phyloP scores from a whole-genome alignment of 768 basidiomycete genomes.

The Boletus eberwhitei region DNA sequence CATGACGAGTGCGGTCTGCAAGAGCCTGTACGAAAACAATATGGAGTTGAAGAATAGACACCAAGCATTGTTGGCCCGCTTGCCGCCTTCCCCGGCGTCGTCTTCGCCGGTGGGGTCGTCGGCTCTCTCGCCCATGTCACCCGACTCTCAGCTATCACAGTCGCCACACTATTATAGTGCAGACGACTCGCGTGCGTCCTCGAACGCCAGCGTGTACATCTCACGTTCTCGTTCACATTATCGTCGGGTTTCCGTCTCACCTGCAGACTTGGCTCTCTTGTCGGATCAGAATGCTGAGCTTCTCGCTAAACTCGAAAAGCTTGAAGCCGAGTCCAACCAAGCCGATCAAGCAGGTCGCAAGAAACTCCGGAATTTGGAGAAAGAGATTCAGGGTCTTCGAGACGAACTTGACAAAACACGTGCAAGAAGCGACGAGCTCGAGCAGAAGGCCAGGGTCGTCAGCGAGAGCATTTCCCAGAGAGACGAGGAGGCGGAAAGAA shows the following conservation, averaged over 20 bases:
- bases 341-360: slow-evolving; percentile 67
- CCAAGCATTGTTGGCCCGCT: slow-evolving; percentile 62
- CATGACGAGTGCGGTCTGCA: slow-evolving; percentile 63
- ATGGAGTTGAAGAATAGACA: slow-evolving; percentile 67
- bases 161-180: slow-evolving; percentile 34
- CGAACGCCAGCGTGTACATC: slow-evolving; percentile 16
- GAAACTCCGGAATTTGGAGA: slow-evolving; percentile 69
- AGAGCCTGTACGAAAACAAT: slow-evolving; percentile 68
- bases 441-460: slow-evolving; percentile 54
- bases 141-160: slow-evolving; percentile 27
- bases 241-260: slow-evolving; percentile 58
- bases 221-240: slow-evolving; percentile 26
- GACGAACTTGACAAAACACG: slow-evolving; percentile 78
- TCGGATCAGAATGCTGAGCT: slow-evolving; percentile 85
- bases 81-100: slow-evolving; percentile 46
- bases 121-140: slow-evolving; percentile 23
- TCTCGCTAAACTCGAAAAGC: slow-evolving; percentile 65
- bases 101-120: slow-evolving; percentile 31
- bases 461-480: slow-evolving; percentile 23
- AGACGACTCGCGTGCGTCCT: slow-evolving; percentile 25
- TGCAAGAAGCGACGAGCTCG: slow-evolving; percentile 64
- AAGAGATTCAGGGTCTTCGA: slow-evolving; percentile 71
- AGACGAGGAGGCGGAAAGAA: slow-evolving; percentile 31
- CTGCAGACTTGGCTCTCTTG: slow-evolving; percentile 64
- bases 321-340: slow-evolving; percentile 66